Evolutionary conservation across 2,329 filamentous ascomycete genomes (phyloP).

Genomic region (Pestalotiopsis sp.): DNA sequence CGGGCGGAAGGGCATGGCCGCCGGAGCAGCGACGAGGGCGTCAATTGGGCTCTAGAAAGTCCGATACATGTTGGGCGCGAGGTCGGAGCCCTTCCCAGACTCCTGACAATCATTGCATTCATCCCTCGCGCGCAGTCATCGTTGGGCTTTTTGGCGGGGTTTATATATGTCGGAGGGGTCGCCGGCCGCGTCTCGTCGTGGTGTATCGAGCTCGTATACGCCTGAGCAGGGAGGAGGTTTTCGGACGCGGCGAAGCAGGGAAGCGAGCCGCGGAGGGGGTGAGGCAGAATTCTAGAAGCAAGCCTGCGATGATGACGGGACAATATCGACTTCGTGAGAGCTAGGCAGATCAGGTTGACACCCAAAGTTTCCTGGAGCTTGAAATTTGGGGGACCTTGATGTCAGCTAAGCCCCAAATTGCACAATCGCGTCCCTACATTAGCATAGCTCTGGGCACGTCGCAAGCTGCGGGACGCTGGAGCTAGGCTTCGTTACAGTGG

Average conservation of each 20-base stretch:
- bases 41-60: not conserved
- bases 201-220: not conserved
- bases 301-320: not conserved
- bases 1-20: not conserved
- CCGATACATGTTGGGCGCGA: slow-evolving; percentile 12
- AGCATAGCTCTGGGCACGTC: not conserved
- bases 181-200: not conserved
- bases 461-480: not conserved
- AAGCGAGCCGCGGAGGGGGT: too few relatives aligned
- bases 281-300: not conserved
- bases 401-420: slow-evolving; percentile 6
- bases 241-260: not conserved
- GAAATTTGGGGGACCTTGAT: slow-evolving; percentile 2
- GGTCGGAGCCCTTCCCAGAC: slow-evolving; percentile 12
- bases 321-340: not conserved
- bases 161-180: not conserved
- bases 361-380: not conserved
- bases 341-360: not conserved
- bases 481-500: not conserved
- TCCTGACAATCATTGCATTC: slow-evolving; percentile 14
- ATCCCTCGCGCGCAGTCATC: slow-evolving; percentile 11
- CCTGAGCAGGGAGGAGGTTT: not conserved
- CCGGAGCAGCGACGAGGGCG: not conserved
- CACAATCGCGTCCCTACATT: not conserved
- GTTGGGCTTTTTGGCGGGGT: not conserved